A percentile compares a stretch with the other conserved stretches of the same genome.
Conservation (phyloP, 1,139 yeast genomes). For the Insectozyma bohioensis region DNA sequence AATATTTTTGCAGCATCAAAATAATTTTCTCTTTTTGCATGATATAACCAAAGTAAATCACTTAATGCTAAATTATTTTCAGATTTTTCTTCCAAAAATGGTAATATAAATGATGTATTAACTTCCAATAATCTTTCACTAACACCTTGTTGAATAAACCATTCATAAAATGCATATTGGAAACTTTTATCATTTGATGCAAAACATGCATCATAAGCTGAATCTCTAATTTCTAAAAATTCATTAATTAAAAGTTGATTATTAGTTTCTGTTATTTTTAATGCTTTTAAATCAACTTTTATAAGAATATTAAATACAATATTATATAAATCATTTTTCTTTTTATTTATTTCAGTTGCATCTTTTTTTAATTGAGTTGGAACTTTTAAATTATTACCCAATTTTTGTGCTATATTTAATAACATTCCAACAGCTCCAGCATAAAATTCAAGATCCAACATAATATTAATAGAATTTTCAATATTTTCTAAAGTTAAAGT, state of each 20-base stretch:
- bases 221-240: conserved; percentile 61
- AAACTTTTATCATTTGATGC: conserved; percentile 75
- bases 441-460: conserved; percentile 74
- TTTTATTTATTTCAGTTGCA: conserved; percentile 18
- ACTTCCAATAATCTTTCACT: conserved; percentile 77
- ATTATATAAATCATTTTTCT: conserved; percentile 62
- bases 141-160: conserved; percentile 80
- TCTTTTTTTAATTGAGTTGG: conserved; percentile 11
- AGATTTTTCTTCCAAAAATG: conserved; percentile 76
- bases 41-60: conserved; percentile 83
- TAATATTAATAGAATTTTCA: conserved; percentile 75
- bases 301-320: conserved; percentile 73
- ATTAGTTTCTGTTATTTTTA: conserved; percentile 47
- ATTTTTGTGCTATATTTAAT: conserved; percentile 69
- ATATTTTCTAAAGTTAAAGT: conserved; percentile 77
- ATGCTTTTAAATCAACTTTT: conserved; percentile 67
- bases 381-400: conserved; percentile 39
- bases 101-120: conserved; percentile 76
- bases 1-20: conserved; percentile 83
- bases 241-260: conserved; percentile 51
- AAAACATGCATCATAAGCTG: conserved; percentile 73
- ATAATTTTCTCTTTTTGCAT: conserved; percentile 78
- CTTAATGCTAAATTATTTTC: conserved; percentile 68
- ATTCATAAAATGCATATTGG: conserved; percentile 89
- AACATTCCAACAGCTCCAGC: conserved; percentile 87